These are phyloP conservation scores for Gossypium lobatum DNA, from an alignment of 441 rosid genomes.

Conservation along the genomic window DNA sequence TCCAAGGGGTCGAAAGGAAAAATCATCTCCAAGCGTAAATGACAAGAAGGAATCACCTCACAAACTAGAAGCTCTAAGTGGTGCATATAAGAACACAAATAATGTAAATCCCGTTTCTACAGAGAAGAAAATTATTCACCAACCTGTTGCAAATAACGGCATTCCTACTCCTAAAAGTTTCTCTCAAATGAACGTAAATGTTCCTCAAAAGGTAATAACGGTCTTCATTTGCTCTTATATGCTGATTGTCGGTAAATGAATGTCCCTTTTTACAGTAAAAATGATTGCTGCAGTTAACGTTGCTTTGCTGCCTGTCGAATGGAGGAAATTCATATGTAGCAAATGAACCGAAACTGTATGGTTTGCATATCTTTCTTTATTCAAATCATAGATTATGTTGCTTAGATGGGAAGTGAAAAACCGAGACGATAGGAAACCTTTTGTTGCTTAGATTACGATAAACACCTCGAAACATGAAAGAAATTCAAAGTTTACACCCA, in stretches of 20 bases:
- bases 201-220: slow-evolving; percentile 32
- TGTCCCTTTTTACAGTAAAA: neutral
- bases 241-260: neutral
- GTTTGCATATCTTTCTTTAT: neutral
- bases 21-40: slow-evolving; percentile 25
- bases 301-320: neutral
- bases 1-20: slow-evolving; percentile 32
- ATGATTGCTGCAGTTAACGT: neutral
- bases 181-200: slow-evolving; percentile 18
- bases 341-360: neutral
- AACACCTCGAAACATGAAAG: neutral
- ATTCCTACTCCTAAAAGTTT: slow-evolving; percentile 18
- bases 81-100: slow-evolving; percentile 16
- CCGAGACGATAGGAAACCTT: neutral
- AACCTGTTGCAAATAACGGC: slow-evolving; percentile 12
- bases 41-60: slow-evolving; percentile 26
- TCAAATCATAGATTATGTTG: neutral
- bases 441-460: neutral
- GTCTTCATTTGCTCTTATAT: neutral
- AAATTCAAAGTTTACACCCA: neutral
- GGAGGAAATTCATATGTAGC: neutral
- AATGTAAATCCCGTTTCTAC: slow-evolving; percentile 19
- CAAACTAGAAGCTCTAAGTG: slow-evolving; percentile 14
- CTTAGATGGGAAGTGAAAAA: neutral
- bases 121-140: slow-evolving; percentile 22